phyloP scores from a whole-genome alignment of 2,329 filamentous ascomycete genomes.

The Claviceps sp. region DNA sequence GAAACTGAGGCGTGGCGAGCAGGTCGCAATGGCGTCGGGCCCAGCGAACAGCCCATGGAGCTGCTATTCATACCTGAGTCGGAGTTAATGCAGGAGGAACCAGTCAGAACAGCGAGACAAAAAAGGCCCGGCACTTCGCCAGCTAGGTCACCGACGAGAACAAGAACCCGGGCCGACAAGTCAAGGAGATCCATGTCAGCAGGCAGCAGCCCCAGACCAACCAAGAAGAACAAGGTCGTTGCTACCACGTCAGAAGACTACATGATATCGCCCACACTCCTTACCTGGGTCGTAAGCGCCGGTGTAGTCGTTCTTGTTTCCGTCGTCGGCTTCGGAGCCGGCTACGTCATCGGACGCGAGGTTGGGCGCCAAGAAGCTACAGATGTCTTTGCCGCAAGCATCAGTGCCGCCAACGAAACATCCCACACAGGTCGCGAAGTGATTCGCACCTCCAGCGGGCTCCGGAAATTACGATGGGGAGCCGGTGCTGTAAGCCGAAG shows the following conservation, averaged over 20 bases:
- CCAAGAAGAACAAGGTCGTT: constrained; percentile 48
- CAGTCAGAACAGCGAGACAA: constrained; percentile 11
- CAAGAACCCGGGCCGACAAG: constrained; percentile 25
- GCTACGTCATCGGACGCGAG: constrained; percentile 54
- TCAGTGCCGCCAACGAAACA: constrained; percentile 30
- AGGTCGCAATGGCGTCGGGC: constrained; percentile 26
- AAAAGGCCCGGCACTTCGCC: constrained; percentile 15
- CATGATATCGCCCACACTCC: constrained; percentile 43
- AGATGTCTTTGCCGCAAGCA: constrained; percentile 33
- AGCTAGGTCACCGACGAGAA: constrained; percentile 16
- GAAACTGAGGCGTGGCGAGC: constrained; percentile 25
- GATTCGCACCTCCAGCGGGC: constrained; percentile 36
- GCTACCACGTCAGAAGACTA: constrained; percentile 22
- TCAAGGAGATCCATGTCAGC: constrained; percentile 33
- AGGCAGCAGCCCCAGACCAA: constrained; percentile 29
- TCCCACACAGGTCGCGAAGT: constrained; percentile 40
- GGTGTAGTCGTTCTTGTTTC: constrained; percentile 55
- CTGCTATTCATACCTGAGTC: constrained; percentile 47
- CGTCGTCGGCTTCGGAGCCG: constrained; percentile 55
- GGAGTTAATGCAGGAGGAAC: constrained; percentile 34
- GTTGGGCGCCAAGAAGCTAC: constrained; percentile 49
- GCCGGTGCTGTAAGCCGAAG: constrained; percentile 36
- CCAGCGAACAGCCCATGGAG: constrained; percentile 41
- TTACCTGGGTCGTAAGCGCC: constrained; percentile 53
- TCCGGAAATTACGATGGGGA: constrained; percentile 42